Percentiles rank a stretch among this genome's conserved stretches.
Conservation (phyloP, 2,329 filamentous ascomycete species). For the Seiridium unicorne region DNA sequence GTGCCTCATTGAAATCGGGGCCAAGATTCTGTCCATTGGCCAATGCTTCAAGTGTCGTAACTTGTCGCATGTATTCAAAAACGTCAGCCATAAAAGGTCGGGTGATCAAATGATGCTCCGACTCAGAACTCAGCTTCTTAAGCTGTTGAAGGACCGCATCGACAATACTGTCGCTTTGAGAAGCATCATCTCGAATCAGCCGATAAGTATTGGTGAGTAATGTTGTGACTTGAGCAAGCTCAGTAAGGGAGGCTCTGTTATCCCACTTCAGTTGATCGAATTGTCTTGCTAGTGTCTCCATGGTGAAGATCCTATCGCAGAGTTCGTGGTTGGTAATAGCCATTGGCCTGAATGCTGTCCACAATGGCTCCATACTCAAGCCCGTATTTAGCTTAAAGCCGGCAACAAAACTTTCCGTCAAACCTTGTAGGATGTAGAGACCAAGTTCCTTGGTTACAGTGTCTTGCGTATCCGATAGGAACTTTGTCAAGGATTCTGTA, state of each 20-base stretch:
- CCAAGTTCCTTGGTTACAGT: slow-evolving; percentile 35
- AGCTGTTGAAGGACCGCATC: slow-evolving; percentile 50
- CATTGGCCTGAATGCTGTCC: slow-evolving; percentile 68
- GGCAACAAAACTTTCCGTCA: slow-evolving; percentile 60
- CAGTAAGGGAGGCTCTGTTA: slow-evolving; percentile 47
- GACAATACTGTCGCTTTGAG: slow-evolving; percentile 46
- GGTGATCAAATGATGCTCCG: slow-evolving; percentile 37
- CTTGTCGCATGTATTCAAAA: slow-evolving; percentile 58
- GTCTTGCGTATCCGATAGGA: slow-evolving; percentile 22
- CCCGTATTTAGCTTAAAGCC: slow-evolving; percentile 74
- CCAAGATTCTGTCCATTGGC: slow-evolving; percentile 18
- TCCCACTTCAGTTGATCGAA: slow-evolving; percentile 64
- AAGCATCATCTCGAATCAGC: slow-evolving; percentile 46
- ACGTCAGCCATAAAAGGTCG: slow-evolving; percentile 46
- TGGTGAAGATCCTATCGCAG: slow-evolving; percentile 44
- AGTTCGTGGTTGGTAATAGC: slow-evolving; percentile 47
- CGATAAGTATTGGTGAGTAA: slow-evolving; percentile 56
- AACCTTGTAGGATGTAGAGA: slow-evolving; percentile 34
- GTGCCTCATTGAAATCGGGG: slow-evolving; percentile 33
- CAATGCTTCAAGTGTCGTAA: slow-evolving; percentile 40
- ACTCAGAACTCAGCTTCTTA: slow-evolving; percentile 33
- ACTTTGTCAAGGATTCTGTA: slow-evolving; percentile 38
- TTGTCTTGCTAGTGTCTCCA: slow-evolving; percentile 55
- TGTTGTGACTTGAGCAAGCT: slow-evolving; percentile 51
- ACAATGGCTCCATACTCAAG: slow-evolving; percentile 76